A percentile compares a stretch with the other conserved stretches of the same genome.
phyloP scores from a whole-genome alignment of 106 monocot genomes.

The Cymbidium sinense region DNA sequence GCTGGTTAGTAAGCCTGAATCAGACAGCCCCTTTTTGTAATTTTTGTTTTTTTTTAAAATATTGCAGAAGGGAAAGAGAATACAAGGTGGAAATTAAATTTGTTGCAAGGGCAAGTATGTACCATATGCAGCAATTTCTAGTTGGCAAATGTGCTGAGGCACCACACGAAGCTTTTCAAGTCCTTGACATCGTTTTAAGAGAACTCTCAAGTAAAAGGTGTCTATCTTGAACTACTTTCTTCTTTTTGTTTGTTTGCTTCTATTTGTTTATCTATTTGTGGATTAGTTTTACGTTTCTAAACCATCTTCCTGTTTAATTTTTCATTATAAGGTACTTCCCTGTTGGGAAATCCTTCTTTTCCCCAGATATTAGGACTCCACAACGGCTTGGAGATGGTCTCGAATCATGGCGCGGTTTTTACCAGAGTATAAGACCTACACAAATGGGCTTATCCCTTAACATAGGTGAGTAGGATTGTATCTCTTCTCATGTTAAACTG shows the following conservation, averaged over 20 bases:
- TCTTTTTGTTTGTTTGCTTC: not conserved
- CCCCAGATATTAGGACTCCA: conserved; percentile 58
- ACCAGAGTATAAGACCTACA: conserved; percentile 86
- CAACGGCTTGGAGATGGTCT: conserved; percentile 72
- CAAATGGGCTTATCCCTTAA: conserved; percentile 93
- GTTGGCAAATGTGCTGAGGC: conserved; percentile 2
- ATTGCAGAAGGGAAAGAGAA: conserved; percentile 1
- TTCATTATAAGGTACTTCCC: conserved; percentile 46
- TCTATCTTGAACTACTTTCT: not conserved
- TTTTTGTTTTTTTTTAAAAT: not conserved
- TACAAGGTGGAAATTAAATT: conserved; percentile 9
- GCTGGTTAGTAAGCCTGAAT: not conserved
- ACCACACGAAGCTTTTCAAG: conserved; percentile 10
- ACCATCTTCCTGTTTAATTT: not conserved
- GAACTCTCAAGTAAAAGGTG: conserved; percentile 4
- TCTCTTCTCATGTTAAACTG: not conserved
- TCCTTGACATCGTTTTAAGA: conserved; percentile 8
- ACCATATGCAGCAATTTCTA: conserved; percentile 8
- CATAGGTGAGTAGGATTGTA: conserved; percentile 42
- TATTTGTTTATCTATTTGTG: not conserved
- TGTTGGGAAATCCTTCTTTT: conserved; percentile 84
- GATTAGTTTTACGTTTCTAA: not conserved
- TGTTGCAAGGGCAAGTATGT: conserved; percentile 10
- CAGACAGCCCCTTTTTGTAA: not conserved
- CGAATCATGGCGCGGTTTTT: conserved; percentile 91